Evolutionary conservation across 169 alveolate genomes (phyloP).

Genomic region (Cryptosporidium ryanae): DNA sequence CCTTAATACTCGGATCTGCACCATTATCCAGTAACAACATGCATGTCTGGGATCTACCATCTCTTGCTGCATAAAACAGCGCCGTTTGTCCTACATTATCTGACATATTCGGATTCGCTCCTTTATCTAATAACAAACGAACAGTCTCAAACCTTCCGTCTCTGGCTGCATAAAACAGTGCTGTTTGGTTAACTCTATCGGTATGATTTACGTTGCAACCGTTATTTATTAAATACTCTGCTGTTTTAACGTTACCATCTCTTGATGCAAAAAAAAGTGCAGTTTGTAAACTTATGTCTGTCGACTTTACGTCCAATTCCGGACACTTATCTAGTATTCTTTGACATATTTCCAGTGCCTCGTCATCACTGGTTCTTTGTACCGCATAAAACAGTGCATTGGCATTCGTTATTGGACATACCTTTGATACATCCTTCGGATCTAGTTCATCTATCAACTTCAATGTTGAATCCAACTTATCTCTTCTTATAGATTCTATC

Average conservation of each 20-base stretch:
- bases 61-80: slow-evolving; percentile 92
- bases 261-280: slow-evolving; percentile 93
- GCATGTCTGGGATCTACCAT: slow-evolving; percentile 89
- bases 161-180: slow-evolving; percentile 92
- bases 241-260: slow-evolving; percentile 89
- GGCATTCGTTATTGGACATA: slow-evolving; percentile 68
- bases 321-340: slow-evolving; percentile 83
- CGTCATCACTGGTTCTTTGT: slow-evolving; percentile 85
- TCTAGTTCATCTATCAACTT: slow-evolving; percentile 20
- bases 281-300: slow-evolving; percentile 90
- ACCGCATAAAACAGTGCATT: slow-evolving; percentile 89
- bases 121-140: slow-evolving; percentile 81
- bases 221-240: slow-evolving; percentile 84
- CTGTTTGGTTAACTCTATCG: slow-evolving; percentile 91
- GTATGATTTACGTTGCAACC: slow-evolving; percentile 91
- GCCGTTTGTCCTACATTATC: slow-evolving; percentile 91
- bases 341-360: slow-evolving; percentile 86
- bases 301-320: slow-evolving; percentile 82
- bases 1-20: slow-evolving; percentile 87
- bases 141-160: slow-evolving; percentile 91
- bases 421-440: slow-evolving; percentile 18
- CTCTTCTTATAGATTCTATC: slow-evolving; percentile 57
- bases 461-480: slow-evolving; percentile 15
- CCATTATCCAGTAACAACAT: slow-evolving; percentile 88
- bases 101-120: slow-evolving; percentile 88